Percentiles rank a stretch among this genome's conserved stretches.
Evolutionary conservation across 306 rosid genomes (phyloP).

Genomic region (Glycine latifolia): DNA sequence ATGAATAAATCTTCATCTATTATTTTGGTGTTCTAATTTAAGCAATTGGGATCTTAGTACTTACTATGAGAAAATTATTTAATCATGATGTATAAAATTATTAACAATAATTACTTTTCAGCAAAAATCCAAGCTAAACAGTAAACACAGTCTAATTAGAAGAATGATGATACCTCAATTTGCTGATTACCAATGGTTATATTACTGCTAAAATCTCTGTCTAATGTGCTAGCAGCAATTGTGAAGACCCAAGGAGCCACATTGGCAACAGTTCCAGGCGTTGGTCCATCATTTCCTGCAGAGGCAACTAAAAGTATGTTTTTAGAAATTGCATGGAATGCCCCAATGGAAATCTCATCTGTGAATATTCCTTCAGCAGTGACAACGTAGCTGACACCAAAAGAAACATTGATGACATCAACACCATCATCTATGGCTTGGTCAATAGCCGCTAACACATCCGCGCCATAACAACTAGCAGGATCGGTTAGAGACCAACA

Average conservation of each 20-base stretch:
- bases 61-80: too few relatives aligned
- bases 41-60: too few relatives aligned
- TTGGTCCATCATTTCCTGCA: slow-evolving; percentile 67
- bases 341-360: slow-evolving; percentile 54
- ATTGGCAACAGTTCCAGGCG: slow-evolving; percentile 36
- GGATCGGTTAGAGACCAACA: slow-evolving; percentile 59
- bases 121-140: too few relatives aligned
- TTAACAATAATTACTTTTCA: too few relatives aligned
- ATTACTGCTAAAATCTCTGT: slow-evolving; percentile 51
- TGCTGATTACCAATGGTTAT: slow-evolving; percentile 43
- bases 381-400: slow-evolving; percentile 45
- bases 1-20: too few relatives aligned
- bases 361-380: slow-evolving; percentile 32
- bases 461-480: slow-evolving; percentile 61
- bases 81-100: too few relatives aligned
- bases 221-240: slow-evolving; percentile 67
- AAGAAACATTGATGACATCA: slow-evolving; percentile 61
- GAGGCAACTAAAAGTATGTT: slow-evolving; percentile 57
- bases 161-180: background rate
- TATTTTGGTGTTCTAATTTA: too few relatives aligned
- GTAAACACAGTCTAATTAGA: too few relatives aligned
- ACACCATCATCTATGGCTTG: slow-evolving; percentile 70
- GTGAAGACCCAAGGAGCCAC: slow-evolving; percentile 68
- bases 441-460: slow-evolving; percentile 63
- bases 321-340: slow-evolving; percentile 60